Percentiles rank a stretch among this genome's conserved stretches.
Evolutionary conservation across 495 filamentous ascomycete genomes (phyloP).

Genomic region (Thozetella sp.): DNA sequence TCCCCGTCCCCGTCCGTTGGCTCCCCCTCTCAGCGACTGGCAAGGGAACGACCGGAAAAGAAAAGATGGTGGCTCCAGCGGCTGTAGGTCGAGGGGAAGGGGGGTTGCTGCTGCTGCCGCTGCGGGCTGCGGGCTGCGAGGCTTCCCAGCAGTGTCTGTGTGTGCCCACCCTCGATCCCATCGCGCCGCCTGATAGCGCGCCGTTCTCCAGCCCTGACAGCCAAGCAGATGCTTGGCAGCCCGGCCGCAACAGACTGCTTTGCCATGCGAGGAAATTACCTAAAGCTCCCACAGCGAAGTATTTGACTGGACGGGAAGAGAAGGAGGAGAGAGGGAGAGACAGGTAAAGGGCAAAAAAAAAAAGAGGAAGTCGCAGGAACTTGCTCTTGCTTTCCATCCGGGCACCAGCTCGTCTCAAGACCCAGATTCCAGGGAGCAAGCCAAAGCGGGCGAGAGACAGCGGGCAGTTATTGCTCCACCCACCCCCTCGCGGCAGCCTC

Average conservation of each 20-base stretch:
- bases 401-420: conserved; percentile 1
- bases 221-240: too few species aligned
- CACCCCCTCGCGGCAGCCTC: not conserved
- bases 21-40: too few species aligned
- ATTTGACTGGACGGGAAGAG: too few species aligned
- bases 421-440: conserved; percentile 3
- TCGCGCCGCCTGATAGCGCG: not conserved
- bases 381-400: not conserved
- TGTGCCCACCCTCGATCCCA: not conserved
- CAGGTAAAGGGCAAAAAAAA: not conserved
- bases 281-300: too few species aligned
- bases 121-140: not conserved
- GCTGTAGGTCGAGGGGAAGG: not conserved
- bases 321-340: not conserved
- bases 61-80: not conserved
- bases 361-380: not conserved
- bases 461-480: not conserved
- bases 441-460: not conserved
- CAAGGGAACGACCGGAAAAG: not conserved
- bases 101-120: not conserved
- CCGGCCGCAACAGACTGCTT: too few species aligned
- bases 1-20: conserved; percentile 1
- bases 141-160: not conserved
- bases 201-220: too few species aligned
- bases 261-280: too few species aligned